phyloP scores from a whole-genome alignment of 192 early-diverging fungal genomes.

The Kickxella alabastrina region DNA sequence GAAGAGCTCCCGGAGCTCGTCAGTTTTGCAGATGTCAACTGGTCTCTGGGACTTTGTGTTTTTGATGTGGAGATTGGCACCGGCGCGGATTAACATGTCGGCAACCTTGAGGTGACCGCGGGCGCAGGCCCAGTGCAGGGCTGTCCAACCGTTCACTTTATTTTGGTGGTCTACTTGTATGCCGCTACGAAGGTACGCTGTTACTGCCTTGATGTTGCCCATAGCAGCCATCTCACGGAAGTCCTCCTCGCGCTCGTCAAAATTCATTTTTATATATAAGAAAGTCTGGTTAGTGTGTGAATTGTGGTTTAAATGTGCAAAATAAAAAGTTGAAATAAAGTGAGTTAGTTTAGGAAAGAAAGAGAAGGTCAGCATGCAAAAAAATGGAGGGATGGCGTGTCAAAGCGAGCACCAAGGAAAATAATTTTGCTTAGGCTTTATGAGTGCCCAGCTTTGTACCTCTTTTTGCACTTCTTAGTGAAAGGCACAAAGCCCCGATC shows the following conservation, averaged over 20 bases:
- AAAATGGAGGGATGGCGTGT: too few species aligned
- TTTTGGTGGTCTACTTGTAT: constrained; percentile 68
- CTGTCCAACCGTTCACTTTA: constrained; percentile 68
- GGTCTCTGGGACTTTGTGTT: constrained; percentile 64
- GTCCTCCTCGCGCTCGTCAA: constrained; percentile 40
- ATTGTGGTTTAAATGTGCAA: not conserved
- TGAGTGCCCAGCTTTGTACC: too few species aligned
- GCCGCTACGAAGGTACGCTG: constrained; percentile 59
- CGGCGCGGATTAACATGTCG: constrained; percentile 57
- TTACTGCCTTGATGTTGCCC: constrained; percentile 67
- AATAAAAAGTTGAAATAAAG: too few species aligned
- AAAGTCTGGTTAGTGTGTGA: too few species aligned
- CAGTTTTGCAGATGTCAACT: constrained; percentile 57
- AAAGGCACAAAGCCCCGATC: too few species aligned
- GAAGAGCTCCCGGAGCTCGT: constrained; percentile 46
- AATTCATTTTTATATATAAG: not conserved
- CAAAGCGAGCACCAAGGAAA: too few species aligned
- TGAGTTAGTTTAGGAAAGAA: too few species aligned
- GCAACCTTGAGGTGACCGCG: constrained; percentile 62
- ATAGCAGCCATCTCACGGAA: constrained; percentile 58
- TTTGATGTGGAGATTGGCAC: constrained; percentile 56
- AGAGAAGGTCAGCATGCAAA: too few species aligned
- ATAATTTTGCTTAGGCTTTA: too few species aligned
- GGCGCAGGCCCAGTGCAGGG: constrained; percentile 73
- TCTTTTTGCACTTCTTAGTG: too few species aligned